These are phyloP conservation scores for Poronia punctata DNA, from an alignment of 495 filamentous ascomycete species.

Conservation along the genomic window DNA sequence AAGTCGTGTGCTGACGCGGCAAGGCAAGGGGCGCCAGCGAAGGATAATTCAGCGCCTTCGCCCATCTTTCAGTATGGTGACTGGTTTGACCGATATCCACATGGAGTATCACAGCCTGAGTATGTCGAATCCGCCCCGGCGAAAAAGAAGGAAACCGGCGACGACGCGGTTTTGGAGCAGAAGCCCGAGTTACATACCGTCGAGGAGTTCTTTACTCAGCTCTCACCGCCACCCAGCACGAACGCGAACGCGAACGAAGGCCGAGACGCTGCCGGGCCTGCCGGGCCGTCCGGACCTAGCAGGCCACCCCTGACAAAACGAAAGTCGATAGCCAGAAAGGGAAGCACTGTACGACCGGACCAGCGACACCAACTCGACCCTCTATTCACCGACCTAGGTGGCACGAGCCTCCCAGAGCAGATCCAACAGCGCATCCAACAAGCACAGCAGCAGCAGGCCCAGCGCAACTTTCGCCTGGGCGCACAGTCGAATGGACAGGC, in stretches of 20 bases:
- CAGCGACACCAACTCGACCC: conserved; percentile 35
- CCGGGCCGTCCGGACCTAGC: conserved; percentile 19
- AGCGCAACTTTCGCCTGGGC: conserved; percentile 31
- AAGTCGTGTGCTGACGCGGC: conserved; percentile 76
- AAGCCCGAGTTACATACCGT: conserved; percentile 86
- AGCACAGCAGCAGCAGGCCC: conserved; percentile 31
- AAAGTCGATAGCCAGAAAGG: conserved; percentile 37
- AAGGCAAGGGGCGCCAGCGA: conserved; percentile 41
- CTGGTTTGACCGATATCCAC: conserved; percentile 94
- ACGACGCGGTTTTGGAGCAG: conserved; percentile 76
- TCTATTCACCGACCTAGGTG: conserved; percentile 33
- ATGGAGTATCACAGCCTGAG: conserved; percentile 76
- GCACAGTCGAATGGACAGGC: conserved; percentile 32
- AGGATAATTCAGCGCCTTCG: conserved; percentile 44
- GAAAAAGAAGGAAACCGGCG: conserved; percentile 63
- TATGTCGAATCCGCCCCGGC: conserved; percentile 70
- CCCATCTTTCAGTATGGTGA: conserved; percentile 93
- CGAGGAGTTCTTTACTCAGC: conserved; percentile 86
- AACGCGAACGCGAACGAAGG: conserved; percentile 35
- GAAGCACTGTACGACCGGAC: conserved; percentile 28
- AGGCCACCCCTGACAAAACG: conserved; percentile 34
- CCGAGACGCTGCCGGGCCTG: conserved; percentile 6
- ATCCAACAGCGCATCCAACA: conserved; percentile 28
- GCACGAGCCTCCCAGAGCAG: conserved; percentile 21
- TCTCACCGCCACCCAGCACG: conserved; percentile 57